These are phyloP conservation scores for Phaeomoniella chlamydospora DNA, from an alignment of 2,329 filamentous ascomycete species.

Conservation along the genomic window DNA sequence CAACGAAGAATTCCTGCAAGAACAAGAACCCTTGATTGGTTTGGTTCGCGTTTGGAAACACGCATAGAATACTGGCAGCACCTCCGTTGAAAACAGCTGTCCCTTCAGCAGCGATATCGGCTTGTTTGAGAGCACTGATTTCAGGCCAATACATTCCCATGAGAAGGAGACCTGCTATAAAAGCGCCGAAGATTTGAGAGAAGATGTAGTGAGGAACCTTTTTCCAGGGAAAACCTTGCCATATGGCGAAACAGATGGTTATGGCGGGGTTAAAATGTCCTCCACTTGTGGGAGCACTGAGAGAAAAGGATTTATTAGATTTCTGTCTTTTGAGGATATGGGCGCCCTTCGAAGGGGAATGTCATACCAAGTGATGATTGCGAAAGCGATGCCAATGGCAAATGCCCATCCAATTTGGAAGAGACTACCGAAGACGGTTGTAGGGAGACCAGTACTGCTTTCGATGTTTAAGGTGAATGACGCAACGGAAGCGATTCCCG, in stretches of 20 bases:
- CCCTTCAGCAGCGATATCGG: conserved; percentile 21
- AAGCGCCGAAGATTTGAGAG: conserved; percentile 40
- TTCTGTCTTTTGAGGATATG: too few species aligned
- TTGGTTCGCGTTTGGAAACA: conserved; percentile 35
- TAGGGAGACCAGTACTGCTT: conserved; percentile 18
- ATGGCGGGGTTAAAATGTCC: conserved; percentile 42
- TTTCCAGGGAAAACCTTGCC: conserved; percentile 44
- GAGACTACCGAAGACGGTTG: conserved; percentile 30
- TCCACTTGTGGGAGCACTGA: too few species aligned
- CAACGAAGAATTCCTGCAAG: conserved; percentile 45
- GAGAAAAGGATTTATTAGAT: too few species aligned
- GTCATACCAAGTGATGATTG: conserved; percentile 43
- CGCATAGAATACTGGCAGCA: conserved; percentile 39
- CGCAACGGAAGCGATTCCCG: conserved; percentile 39
- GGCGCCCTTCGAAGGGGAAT: too few species aligned
- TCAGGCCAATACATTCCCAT: conserved; percentile 43
- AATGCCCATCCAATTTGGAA: conserved; percentile 43
- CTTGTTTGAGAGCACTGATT: conserved; percentile 24
- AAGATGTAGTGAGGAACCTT: conserved; percentile 36
- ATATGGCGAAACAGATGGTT: conserved; percentile 31
- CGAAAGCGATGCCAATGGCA: conserved; percentile 42
- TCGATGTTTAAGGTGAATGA: conserved; percentile 31
- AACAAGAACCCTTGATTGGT: conserved; percentile 42
- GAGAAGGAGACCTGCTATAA: conserved; percentile 39
- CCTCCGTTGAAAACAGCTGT: conserved; percentile 31